Evolutionary conservation across 495 filamentous ascomycete genomes (phyloP), one percentile per base, ranked within the genome.

Genomic region (Neurospora sp.): DNA sequence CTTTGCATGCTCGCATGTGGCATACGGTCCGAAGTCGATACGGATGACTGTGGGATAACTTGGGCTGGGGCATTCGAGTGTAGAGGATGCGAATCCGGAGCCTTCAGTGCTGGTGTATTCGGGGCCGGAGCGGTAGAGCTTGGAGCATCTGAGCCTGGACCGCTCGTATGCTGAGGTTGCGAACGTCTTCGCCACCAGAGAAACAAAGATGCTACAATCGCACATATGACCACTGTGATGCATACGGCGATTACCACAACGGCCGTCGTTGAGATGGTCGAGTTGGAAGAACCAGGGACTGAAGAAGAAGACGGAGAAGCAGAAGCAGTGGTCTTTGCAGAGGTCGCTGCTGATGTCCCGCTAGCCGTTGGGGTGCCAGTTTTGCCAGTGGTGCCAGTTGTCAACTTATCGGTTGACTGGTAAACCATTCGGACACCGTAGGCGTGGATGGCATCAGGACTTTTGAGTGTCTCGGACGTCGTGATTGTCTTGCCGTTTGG

Each of bases 401-500:
- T 31, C 27, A 16, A 35, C 54, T 31, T 62, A 39, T 79, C 78
- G 1, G 71, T 77, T 41, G 76, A 31, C 71, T 80, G 76, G 40
- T 76, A 74, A 14, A 80, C 74, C 77, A 80, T 80, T 2, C 77
- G 72, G 4, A 80, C 70, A 39, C 78, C 77, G 44, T 48, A 79
- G 4, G 75, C 78, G 38, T 79, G 75, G n/a, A 79, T 39, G 4
- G 76, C 76, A 20, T 54, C 73, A 5, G 72, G 70, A 16, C 35
- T 41, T 31, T 42, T 69, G 2, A 78, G 23, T 4, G 71, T 70
- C 27, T 39, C 23, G 16, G 46, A 38, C 7, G 48, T 38, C 0
- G 71, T 77, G 7, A 62, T 70, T 0, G 74, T 75, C 23, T 42
- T 42, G 3, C 73, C 76, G 31, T 71, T 62, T 41, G 70, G 69